Evolutionary conservation across 2,329 filamentous ascomycete genomes (phyloP).

Genomic region (Aureobasidium uvarum): DNA sequence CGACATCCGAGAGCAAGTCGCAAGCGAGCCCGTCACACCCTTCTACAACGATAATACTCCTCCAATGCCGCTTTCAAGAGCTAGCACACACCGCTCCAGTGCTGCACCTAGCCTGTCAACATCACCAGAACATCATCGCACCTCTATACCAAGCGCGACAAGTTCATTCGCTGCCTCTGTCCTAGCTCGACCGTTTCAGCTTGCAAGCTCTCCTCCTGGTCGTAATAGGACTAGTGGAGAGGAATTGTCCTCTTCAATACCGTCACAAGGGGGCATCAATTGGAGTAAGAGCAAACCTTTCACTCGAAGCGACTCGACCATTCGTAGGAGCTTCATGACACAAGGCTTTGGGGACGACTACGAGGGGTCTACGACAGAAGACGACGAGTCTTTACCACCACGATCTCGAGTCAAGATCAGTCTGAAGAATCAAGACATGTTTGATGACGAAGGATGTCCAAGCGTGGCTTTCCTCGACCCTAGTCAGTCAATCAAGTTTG

Average conservation of each 20-base stretch:
- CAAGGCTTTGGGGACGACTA: slow-evolving; percentile 33
- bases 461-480: slow-evolving; percentile 52
- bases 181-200: slow-evolving; percentile 42
- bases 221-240: slow-evolving; percentile 38
- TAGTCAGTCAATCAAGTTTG: slow-evolving; percentile 49
- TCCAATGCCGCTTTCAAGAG: slow-evolving; percentile 45
- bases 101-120: slow-evolving; percentile 46
- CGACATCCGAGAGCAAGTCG: slow-evolving; percentile 48
- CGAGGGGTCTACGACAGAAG: slow-evolving; percentile 39
- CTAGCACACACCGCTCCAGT: slow-evolving; percentile 41
- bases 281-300: slow-evolving; percentile 45
- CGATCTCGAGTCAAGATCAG: slow-evolving; percentile 48
- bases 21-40: slow-evolving; percentile 50
- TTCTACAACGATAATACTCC: slow-evolving; percentile 55
- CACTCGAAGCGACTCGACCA: slow-evolving; percentile 36
- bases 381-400: slow-evolving; percentile 39
- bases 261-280: slow-evolving; percentile 44
- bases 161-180: slow-evolving; percentile 44
- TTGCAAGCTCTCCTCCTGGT: slow-evolving; percentile 41
- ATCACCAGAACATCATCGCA: slow-evolving; percentile 43
- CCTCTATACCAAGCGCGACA: slow-evolving; percentile 39
- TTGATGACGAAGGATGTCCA: slow-evolving; percentile 53
- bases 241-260: slow-evolving; percentile 45
- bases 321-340: slow-evolving; percentile 31
- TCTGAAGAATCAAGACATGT: slow-evolving; percentile 58